Evolutionary conservation across 441 rosid genomes (phyloP).

Genomic region (Arabidopsis lyrata): DNA sequence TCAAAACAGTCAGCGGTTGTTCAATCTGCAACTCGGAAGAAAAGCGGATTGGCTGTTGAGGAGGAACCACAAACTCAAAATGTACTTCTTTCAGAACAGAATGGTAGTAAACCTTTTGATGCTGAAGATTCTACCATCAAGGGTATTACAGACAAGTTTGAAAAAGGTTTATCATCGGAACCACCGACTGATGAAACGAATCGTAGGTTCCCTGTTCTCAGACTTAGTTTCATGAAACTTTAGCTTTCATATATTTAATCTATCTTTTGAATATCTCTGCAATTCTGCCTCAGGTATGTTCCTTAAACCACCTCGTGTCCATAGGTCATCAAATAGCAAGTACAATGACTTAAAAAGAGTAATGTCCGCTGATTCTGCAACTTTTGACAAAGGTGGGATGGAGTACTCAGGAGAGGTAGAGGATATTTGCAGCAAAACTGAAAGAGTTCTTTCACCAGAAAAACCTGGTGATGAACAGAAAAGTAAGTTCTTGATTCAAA

Average conservation of each 20-base stretch:
- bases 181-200: constrained; percentile 53
- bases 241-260: not conserved
- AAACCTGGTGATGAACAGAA: constrained; percentile 51
- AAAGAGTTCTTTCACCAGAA: constrained; percentile 44
- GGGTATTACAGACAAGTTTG: constrained; percentile 52
- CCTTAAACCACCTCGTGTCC: constrained; percentile 80
- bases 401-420: constrained; percentile 41
- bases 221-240: constrained; percentile 10
- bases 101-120: constrained; percentile 48
- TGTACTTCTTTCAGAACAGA: constrained; percentile 47
- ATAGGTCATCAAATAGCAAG: constrained; percentile 59
- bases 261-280: constrained; percentile 12
- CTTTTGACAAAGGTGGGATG: constrained; percentile 38
- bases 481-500: constrained; percentile 49
- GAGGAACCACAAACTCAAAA: constrained; percentile 45
- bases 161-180: constrained; percentile 51
- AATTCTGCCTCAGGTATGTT: constrained; percentile 62
- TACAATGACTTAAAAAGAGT: constrained; percentile 56
- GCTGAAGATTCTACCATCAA: constrained; percentile 52
- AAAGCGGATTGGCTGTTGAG: constrained; percentile 43
- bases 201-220: constrained; percentile 54
- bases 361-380: constrained; percentile 55
- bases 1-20: constrained; percentile 53
- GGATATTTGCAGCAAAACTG: constrained; percentile 46
- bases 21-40: constrained; percentile 48